These are phyloP conservation scores for Prunus yedoensis DNA, from an alignment of 331 rosid species.

Conservation along the genomic window DNA sequence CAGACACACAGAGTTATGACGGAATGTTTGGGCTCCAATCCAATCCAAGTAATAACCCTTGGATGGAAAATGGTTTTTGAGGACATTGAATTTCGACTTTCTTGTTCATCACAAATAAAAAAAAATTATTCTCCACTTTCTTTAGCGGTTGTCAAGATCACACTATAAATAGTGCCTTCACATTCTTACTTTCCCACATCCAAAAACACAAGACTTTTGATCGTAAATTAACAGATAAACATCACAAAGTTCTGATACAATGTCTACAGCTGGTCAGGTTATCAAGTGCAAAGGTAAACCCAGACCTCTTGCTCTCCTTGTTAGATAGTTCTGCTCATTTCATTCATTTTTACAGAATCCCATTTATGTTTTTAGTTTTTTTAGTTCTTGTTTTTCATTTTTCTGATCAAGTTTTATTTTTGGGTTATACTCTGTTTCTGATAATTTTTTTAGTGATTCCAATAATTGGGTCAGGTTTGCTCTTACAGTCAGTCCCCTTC, in stretches of 20 bases:
- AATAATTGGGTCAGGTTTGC: not conserved
- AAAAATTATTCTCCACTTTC: not conserved
- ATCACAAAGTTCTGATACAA: not conserved
- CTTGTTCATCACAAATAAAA: no score
- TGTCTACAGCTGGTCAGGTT: conserved; percentile 51
- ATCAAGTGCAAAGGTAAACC: conserved; percentile 62
- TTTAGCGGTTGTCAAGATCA: not conserved
- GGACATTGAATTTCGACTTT: not conserved
- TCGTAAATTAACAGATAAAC: not conserved
- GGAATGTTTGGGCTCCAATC: not conserved
- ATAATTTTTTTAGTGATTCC: not conserved
- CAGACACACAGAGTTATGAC: not conserved
- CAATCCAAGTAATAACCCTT: not conserved
- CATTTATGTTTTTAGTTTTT: not conserved
- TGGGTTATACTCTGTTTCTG: not conserved
- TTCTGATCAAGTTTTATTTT: not conserved
- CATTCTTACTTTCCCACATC: not conserved
- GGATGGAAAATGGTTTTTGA: not conserved
- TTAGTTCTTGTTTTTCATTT: no score
- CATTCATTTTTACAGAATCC: not conserved
- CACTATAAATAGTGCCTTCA: not conserved
- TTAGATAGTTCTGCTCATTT: not conserved
- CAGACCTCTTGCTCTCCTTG: not conserved
- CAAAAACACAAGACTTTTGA: not conserved
- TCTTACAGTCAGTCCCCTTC: not conserved